These are phyloP conservation scores for Vigna nakashimae DNA, from an alignment of 306 rosid genomes.

Conservation along the genomic window DNA sequence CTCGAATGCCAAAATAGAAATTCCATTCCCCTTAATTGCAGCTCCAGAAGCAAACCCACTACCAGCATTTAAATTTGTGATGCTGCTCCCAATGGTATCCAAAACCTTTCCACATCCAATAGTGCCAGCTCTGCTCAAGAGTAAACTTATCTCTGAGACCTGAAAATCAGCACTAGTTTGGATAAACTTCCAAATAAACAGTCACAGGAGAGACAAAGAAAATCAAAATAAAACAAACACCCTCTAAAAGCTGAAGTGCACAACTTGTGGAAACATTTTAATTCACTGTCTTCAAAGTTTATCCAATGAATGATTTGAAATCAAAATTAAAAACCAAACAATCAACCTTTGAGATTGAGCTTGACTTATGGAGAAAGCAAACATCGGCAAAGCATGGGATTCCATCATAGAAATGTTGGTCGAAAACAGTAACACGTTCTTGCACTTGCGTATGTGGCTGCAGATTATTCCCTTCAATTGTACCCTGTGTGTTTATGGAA, in stretches of 20 bases:
- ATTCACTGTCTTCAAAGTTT: neutral
- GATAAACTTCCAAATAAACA: neutral
- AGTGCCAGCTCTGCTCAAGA: constrained; percentile 60
- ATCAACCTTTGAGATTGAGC: constrained; percentile 40
- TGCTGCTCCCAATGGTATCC: constrained; percentile 85
- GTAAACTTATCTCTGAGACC: constrained; percentile 77
- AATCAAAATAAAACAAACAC: neutral
- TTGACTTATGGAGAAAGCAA: constrained; percentile 50
- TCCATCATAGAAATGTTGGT: constrained; percentile 74
- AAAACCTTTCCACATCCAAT: constrained; percentile 59
- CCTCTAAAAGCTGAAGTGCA: neutral
- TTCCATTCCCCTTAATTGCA: constrained; percentile 66
- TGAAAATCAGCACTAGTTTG: constrained; percentile 30
- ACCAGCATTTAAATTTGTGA: constrained; percentile 65
- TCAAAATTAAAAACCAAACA: neutral
- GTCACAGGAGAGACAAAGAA: neutral
- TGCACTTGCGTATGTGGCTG: neutral
- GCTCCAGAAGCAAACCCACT: constrained; percentile 64
- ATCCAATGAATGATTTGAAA: neutral
- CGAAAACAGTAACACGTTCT: neutral
- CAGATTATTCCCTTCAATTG: neutral
- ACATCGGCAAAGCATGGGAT: constrained; percentile 61
- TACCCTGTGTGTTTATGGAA: neutral
- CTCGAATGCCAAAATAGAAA: constrained; percentile 77
- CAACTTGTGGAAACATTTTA: neutral